A percentile compares a stretch with the other conserved stretches of the same genome.
Conservation (phyloP, 1,284 basidiomycete species). For the Trichosporon sp. region DNA sequence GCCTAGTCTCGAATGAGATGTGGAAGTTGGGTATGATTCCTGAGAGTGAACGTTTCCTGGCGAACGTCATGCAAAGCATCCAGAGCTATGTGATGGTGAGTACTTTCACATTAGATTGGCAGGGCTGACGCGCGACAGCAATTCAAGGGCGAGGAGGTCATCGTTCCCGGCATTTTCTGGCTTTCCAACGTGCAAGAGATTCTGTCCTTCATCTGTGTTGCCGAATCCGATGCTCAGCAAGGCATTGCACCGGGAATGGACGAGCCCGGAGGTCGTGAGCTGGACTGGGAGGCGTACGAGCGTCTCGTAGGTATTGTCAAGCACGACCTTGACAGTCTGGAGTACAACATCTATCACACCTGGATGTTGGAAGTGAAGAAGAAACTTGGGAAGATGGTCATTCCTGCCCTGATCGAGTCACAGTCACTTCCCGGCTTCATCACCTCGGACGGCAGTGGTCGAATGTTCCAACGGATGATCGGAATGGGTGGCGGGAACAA, state of each 20-base stretch:
- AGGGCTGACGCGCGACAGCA: slow-evolving; percentile 30
- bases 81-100: slow-evolving; percentile 96
- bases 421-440: slow-evolving; percentile 98
- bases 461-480: slow-evolving; percentile 88
- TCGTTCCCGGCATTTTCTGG: slow-evolving; percentile 97
- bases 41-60: slow-evolving; percentile 95
- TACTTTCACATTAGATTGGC: slow-evolving; percentile 10
- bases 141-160: slow-evolving; percentile 89
- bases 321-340: slow-evolving; percentile 94
- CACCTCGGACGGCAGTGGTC: slow-evolving; percentile 79
- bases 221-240: slow-evolving; percentile 96
- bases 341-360: slow-evolving; percentile 99
- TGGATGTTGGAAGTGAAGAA: slow-evolving; percentile 99
- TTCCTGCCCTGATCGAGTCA: slow-evolving; percentile 94
- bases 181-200: slow-evolving; percentile 99
- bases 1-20: slow-evolving; percentile 97
- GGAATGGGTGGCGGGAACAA: slow-evolving; percentile 60
- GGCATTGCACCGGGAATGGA: slow-evolving; percentile 96
- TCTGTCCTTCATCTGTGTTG: slow-evolving; percentile 96
- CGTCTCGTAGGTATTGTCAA: slow-evolving; percentile 94
- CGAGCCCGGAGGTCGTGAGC: slow-evolving; percentile 83
- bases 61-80: slow-evolving; percentile 97
- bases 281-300: slow-evolving; percentile 97
- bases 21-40: slow-evolving; percentile 98
- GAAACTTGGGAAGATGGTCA: slow-evolving; percentile 93